Conservation (phyloP, 768 basidiomycete species). For the Boletus reticuloceps region DNA sequence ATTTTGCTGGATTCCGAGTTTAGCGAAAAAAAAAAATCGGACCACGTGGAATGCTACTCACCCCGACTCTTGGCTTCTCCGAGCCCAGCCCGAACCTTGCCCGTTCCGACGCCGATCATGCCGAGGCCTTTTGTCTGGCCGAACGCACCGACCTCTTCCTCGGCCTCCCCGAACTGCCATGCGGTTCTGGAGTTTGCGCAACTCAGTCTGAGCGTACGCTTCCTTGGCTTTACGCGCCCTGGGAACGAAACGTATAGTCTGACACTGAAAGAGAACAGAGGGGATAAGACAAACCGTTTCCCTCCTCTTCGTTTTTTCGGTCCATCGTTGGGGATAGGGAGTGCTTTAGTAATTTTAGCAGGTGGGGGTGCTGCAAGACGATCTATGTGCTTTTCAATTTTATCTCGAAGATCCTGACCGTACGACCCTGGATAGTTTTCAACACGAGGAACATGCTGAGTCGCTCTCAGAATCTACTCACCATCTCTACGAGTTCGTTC, state of each 20-base stretch:
- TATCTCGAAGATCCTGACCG: slow-evolving; percentile 75
- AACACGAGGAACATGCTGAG: not conserved
- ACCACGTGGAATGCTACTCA: slow-evolving; percentile 35
- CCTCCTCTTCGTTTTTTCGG: slow-evolving; percentile 95
- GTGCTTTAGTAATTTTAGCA: slow-evolving; percentile 86
- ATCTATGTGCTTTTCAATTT: slow-evolving; percentile 92
- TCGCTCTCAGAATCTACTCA: slow-evolving; percentile 28
- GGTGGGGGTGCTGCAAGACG: slow-evolving; percentile 92
- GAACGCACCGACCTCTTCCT: slow-evolving; percentile 94
- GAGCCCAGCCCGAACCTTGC: slow-evolving; percentile 83
- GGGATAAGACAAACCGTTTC: slow-evolving; percentile 62
- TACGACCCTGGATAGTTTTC: slow-evolving; percentile 55
- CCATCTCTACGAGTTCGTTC: slow-evolving; percentile 82
- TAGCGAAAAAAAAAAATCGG: not conserved
- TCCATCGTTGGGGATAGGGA: slow-evolving; percentile 93
- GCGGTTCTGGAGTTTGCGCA: slow-evolving; percentile 95
- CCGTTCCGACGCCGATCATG: slow-evolving; percentile 88
- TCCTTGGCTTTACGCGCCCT: slow-evolving; percentile 99
- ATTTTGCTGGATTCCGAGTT: slow-evolving; percentile 63
- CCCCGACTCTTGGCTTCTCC: slow-evolving; percentile 92
- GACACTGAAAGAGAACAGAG: not conserved
- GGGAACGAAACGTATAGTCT: not conserved
- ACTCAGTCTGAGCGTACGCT: slow-evolving; percentile 93
- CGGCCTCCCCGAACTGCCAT: slow-evolving; percentile 94
- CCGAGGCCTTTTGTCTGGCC: slow-evolving; percentile 98